Conservation (phyloP, 148 eudicot species). For the Rhododendron molle region DNA sequence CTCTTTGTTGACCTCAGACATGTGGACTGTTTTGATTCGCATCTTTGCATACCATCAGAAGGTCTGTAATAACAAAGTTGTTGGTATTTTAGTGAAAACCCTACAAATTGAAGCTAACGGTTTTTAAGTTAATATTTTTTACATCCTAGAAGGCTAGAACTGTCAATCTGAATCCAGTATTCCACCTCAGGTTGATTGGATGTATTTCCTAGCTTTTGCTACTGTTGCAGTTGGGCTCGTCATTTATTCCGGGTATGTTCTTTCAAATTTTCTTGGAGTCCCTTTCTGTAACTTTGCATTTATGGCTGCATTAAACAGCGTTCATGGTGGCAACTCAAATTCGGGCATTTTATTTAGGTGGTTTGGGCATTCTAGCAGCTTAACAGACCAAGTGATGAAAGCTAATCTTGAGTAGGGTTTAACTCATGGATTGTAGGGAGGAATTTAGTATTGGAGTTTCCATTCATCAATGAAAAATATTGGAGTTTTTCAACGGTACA, state of each 20-base stretch:
- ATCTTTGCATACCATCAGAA: conserved; percentile 74
- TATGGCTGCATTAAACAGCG: background rate
- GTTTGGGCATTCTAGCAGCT: background rate
- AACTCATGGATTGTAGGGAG: background rate
- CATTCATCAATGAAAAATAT: background rate
- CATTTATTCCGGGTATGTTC: conserved; percentile 69
- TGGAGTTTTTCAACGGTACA: background rate
- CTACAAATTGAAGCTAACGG: background rate
- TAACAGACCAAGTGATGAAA: background rate
- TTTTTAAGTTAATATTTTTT: background rate
- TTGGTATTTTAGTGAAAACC: background rate
- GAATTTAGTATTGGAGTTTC: background rate
- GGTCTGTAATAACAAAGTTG: conserved; percentile 27
- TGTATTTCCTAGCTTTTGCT: conserved; percentile 74
- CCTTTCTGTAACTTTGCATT: background rate
- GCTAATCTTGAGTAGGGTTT: background rate
- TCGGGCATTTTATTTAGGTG: background rate
- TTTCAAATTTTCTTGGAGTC: background rate
- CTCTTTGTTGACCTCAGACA: conserved; percentile 80
- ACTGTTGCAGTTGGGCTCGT: conserved; percentile 65
- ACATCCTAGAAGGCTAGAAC: background rate
- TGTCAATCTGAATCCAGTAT: conserved; percentile 13
- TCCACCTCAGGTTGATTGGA: conserved; percentile 79
- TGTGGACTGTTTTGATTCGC: conserved; percentile 91
- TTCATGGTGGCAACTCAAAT: background rate